These are phyloP conservation scores for Mucor plumbeus DNA, from an alignment of 371 early-diverging fungal genomes.

Conservation along the genomic window DNA sequence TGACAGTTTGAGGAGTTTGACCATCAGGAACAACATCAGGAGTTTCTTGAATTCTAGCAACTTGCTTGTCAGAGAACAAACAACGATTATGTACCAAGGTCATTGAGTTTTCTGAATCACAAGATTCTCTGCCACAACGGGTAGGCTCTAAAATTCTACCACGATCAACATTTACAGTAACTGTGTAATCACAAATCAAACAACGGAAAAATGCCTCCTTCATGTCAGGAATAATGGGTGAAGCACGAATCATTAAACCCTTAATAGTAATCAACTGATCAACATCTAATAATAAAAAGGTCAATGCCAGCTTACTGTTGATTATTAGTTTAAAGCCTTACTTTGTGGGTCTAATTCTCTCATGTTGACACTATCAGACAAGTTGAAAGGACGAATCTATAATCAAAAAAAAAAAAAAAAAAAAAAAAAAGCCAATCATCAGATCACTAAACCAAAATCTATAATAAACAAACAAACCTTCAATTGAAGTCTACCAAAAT, in stretches of 20 bases:
- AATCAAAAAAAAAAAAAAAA: constrained; percentile 16
- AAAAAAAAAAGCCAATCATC: neutral
- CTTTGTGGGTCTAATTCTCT: constrained; percentile 92
- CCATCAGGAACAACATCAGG: constrained; percentile 99
- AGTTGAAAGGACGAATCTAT: constrained; percentile 94
- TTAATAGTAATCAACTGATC: constrained; percentile 97
- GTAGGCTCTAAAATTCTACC: constrained; percentile 95
- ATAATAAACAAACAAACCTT: constrained; percentile 14
- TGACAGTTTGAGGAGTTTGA: constrained; percentile 98
- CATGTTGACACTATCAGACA: constrained; percentile 84
- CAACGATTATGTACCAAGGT: constrained; percentile 93
- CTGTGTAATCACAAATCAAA: constrained; percentile 82
- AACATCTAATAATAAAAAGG: constrained; percentile 69
- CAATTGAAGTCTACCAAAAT: constrained; percentile 48
- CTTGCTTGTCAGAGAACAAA: constrained; percentile 95
- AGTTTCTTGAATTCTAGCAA: constrained; percentile 97
- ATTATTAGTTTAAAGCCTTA: constrained; percentile 19
- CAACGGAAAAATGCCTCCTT: constrained; percentile 94
- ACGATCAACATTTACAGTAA: constrained; percentile 87
- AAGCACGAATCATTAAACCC: constrained; percentile 95
- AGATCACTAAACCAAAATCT: neutral
- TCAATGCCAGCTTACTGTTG: constrained; percentile 4
- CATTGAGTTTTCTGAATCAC: constrained; percentile 84
- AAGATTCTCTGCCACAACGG: constrained; percentile 83
- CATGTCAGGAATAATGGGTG: constrained; percentile 96